These are phyloP conservation scores for Entelexis paramagnoliae DNA, from an alignment of 1,139 yeast species.

Conservation along the genomic window DNA sequence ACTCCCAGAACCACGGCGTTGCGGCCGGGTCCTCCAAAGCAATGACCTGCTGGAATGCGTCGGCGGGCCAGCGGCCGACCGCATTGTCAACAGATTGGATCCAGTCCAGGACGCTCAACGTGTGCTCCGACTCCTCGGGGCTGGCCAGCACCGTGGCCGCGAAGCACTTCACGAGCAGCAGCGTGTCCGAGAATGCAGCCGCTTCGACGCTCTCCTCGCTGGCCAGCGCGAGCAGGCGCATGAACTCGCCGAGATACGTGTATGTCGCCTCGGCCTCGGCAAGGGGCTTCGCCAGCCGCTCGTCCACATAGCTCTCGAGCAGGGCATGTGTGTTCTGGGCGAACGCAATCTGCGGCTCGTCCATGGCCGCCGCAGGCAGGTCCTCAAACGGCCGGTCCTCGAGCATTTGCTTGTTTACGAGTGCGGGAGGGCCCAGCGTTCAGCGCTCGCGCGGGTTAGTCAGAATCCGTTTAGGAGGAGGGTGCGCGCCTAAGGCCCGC, in stretches of 20 bases:
- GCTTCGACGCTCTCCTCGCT: background rate
- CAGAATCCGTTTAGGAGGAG: too few relatives aligned
- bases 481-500: too few relatives aligned
- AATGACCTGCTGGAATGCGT: constrained; percentile 2
- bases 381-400: background rate
- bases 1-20: constrained; percentile 14
- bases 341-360: constrained; percentile 11
- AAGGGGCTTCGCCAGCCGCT: constrained; percentile 14
- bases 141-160: constrained; percentile 12
- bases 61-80: constrained; percentile 8
- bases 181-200: constrained; percentile 14
- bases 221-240: constrained; percentile 9
- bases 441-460: background rate
- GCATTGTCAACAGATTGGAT: constrained; percentile 11
- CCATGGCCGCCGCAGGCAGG: constrained; percentile 7
- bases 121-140: constrained; percentile 1
- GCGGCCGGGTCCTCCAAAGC: background rate
- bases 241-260: constrained; percentile 5
- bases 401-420: background rate
- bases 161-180: constrained; percentile 15
- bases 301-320: constrained; percentile 13
- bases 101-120: constrained; percentile 13
- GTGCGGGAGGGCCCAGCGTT: background rate
- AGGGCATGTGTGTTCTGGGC: constrained; percentile 11
- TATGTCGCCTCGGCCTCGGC: constrained; percentile 11